Evolutionary conservation across 257 asterid species (phyloP).

Genomic region (Coffea canephora): DNA sequence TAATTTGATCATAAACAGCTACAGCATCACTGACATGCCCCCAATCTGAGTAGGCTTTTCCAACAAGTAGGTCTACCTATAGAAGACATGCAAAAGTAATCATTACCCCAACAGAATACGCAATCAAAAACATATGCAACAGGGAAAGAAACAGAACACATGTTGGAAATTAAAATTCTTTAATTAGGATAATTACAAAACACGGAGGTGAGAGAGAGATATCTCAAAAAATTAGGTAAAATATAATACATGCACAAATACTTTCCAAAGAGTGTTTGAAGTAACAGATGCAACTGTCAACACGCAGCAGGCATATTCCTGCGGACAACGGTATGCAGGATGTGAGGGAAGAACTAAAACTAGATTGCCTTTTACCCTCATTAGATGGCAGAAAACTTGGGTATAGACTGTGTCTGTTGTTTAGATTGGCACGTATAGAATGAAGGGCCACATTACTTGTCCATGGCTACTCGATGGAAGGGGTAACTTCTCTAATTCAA

Average conservation of each 20-base stretch:
- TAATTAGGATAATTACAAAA: too few species aligned
- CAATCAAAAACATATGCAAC: background rate
- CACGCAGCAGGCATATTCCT: background rate
- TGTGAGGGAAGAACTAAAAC: background rate
- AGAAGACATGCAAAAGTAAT: slow-evolving; percentile 1
- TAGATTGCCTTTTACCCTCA: background rate
- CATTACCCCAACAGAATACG: background rate
- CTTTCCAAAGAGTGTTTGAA: background rate
- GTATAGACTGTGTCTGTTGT: background rate
- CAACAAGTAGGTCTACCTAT: slow-evolving; percentile 88
- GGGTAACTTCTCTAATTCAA: background rate
- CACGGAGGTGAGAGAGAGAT: background rate
- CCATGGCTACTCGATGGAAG: background rate
- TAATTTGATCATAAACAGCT: slow-evolving; percentile 79
- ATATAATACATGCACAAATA: background rate
- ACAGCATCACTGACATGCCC: slow-evolving; percentile 90
- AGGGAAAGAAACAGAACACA: background rate
- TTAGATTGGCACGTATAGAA: background rate
- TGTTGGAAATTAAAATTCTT: background rate
- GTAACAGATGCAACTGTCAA: background rate
- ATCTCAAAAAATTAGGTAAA: background rate
- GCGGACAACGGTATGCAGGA: background rate
- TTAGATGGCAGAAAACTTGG: background rate
- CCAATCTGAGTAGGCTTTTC: slow-evolving; percentile 96
- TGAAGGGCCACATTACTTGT: background rate